Base-by-base conservation (phyloP, 2,329 filamentous ascomycete genomes). In the Onygena corvina region DNA sequence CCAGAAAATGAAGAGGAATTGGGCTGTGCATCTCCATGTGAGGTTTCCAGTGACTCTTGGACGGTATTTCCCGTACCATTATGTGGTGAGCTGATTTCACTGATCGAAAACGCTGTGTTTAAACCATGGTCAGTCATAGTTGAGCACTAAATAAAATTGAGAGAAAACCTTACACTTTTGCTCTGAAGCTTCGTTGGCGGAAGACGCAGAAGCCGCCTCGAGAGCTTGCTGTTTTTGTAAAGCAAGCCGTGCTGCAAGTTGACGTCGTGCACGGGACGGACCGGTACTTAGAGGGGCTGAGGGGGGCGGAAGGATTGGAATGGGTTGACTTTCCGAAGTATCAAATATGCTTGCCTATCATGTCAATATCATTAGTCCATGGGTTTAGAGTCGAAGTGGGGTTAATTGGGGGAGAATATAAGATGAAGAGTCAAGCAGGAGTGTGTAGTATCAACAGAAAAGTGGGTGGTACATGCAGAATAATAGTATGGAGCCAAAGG, bases 181-280 rank as follows among this genome's bases (percentile, higher is more conserved):
- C 38, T 27, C 38, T 60, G 25, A 55, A 53, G 2, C 48, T 27
- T 57, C 60, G 3, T 61, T 59, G 18, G 62, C 59, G 5, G 55
- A 52, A 21, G 55, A 50, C 35, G 55, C 50, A 46, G 54, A 51
- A 31, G 53, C 54, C 25, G 58, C 67, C 1, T 72, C 64, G 35
- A 67, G 68, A 20, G 71, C 66, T 56, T 79, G 78, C 64, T 86
- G 83, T 57, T 81, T 79, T 56, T 86, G 84, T 67, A 84, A 78
- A 1, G 86, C 79, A 60, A 96, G 75, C 9, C 89, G 80, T 9
- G 86, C 85, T n/a, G 88, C 89, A n/a, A 96, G 77, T 65, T 94
- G 87, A 49, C 87, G 76, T 46, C 90, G 80, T 5, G 90, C 90
- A 47, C 90, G 80, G 5, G 87, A 93, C 1, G 90, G 89, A 0